Evolutionary conservation across 2,329 filamentous ascomycete species (phyloP).

Genomic region (Plectosphaerella plurivora): DNA sequence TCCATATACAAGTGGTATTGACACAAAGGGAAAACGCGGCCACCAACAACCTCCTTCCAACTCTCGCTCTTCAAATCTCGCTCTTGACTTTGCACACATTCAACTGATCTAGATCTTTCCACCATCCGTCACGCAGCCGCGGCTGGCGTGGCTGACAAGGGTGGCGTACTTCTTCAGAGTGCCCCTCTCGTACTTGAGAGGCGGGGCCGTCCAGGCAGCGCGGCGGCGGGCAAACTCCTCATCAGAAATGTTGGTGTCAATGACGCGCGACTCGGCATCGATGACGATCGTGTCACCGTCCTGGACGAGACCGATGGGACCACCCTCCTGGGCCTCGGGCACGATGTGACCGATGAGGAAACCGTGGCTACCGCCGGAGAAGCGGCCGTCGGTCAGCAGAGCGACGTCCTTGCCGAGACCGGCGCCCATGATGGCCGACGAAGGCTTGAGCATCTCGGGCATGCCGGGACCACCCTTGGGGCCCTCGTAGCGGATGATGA

Average conservation of each 20-base stretch:
- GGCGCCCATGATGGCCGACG: slow-evolving; percentile 86
- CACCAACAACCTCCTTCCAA: neutral
- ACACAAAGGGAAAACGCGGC: neutral
- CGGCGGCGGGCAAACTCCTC: slow-evolving; percentile 57
- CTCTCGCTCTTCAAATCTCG: neutral
- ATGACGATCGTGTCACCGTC: slow-evolving; percentile 80
- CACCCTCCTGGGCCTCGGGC: slow-evolving; percentile 80
- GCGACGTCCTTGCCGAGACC: slow-evolving; percentile 73
- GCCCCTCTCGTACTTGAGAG: slow-evolving; percentile 54
- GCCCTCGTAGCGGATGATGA: slow-evolving; percentile 89
- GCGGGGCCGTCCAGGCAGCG: slow-evolving; percentile 58
- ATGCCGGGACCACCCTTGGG: slow-evolving; percentile 92
- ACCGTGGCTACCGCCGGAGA: slow-evolving; percentile 78
- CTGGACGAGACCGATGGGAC: slow-evolving; percentile 76
- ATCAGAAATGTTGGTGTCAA: slow-evolving; percentile 63
- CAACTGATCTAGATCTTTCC: neutral
- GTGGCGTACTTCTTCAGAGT: slow-evolving; percentile 67
- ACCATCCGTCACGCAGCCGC: slow-evolving; percentile 53
- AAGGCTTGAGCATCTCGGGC: slow-evolving; percentile 94
- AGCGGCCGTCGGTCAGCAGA: slow-evolving; percentile 70
- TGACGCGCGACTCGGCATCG: slow-evolving; percentile 69
- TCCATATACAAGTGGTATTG: slow-evolving; percentile 7
- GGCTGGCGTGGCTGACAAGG: slow-evolving; percentile 54
- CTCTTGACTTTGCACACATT: neutral
- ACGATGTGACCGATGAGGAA: slow-evolving; percentile 87